Base-by-base conservation (phyloP, 768 basidiomycete genomes). In the Tulasnella sp. region DNA sequence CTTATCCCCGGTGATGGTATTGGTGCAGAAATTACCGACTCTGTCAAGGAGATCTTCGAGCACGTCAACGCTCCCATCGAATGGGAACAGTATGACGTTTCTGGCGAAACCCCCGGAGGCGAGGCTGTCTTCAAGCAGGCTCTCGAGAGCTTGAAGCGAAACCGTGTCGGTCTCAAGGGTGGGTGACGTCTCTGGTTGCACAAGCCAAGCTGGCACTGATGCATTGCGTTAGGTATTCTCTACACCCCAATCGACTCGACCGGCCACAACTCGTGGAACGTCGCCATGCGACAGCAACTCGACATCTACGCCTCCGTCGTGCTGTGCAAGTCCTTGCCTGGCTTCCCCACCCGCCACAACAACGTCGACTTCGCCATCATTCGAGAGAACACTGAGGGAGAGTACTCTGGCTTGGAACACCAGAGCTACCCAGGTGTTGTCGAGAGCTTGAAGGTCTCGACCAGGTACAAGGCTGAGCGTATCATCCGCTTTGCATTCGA, bases 341-440 rank as follows among this genome's bases (percentile, higher is more conserved):
- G 97, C 68, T 89, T 94, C 83, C 91, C 95, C 52, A 98, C 97
- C 41, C 91, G 97, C 75, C 97, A 99, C 82, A 84, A 88, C 74
- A 92, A 96, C 79, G 97, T 99, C 79, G 96, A 99, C 82, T 97
- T 98, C 80, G 95, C 93, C 78, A 95, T 99, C 81, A 98, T 99
- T 79, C 94, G 97, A 82, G 97, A 99, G 82, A 99, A 99, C 83
- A 99, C 97, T 17, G 97, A 99, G 85, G 97, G 97, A 75, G 97
- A 99, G 83, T 99, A 99, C 83, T 97, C 95, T 75, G 97, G 97
- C 63, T 83, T 99, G 74, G 97, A 99, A 80, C 97, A 99, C 82
- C 92, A 94, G 83, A 94, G 92, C 78, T 97, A 90, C 81, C 97
- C 97, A 12, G 97, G 97, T 80, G 97, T 99, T 75, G 97, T 99